Percentiles rank a stretch among this genome's conserved stretches.
phyloP scores from a whole-genome alignment of 75 land plant genomes.

The Adiantum capillusveneris region DNA sequence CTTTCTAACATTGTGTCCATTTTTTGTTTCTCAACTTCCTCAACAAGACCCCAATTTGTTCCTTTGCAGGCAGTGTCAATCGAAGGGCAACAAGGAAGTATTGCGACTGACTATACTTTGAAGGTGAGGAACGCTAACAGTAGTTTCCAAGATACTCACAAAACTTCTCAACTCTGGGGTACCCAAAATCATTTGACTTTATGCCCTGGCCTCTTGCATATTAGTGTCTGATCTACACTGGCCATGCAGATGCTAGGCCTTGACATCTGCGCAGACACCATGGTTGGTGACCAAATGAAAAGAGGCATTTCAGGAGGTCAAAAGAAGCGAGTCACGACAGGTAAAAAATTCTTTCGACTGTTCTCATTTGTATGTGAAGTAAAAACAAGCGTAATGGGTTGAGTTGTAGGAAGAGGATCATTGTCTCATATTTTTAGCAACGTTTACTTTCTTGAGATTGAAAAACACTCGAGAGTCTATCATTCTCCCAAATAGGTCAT shows the following conservation, averaged over 20 bases:
- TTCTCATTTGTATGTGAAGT: neutral
- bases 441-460: too few species aligned
- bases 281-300: conserved; percentile 36
- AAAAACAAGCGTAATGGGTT: neutral
- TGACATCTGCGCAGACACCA: conserved; percentile 28
- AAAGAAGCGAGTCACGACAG: conserved; percentile 40
- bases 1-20: too few species aligned
- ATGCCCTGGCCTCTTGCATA: too few species aligned
- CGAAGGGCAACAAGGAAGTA: conserved; percentile 48
- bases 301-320: conserved; percentile 43
- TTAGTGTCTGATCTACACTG: neutral
- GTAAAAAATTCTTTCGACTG: neutral
- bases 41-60: neutral
- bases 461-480: too few species aligned
- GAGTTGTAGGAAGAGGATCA: too few species aligned
- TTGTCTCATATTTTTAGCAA: too few species aligned
- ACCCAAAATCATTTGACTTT: too few species aligned
- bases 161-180: too few species aligned
- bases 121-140: conserved; percentile 30
- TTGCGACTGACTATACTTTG: conserved; percentile 59
- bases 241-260: conserved; percentile 27
- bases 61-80: conserved; percentile 42
- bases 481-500: too few species aligned
- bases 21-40: too few species aligned
- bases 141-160: conserved; percentile 1